Conservation (phyloP, 352 stramenopile species). For the Pythium utonaiense region DNA sequence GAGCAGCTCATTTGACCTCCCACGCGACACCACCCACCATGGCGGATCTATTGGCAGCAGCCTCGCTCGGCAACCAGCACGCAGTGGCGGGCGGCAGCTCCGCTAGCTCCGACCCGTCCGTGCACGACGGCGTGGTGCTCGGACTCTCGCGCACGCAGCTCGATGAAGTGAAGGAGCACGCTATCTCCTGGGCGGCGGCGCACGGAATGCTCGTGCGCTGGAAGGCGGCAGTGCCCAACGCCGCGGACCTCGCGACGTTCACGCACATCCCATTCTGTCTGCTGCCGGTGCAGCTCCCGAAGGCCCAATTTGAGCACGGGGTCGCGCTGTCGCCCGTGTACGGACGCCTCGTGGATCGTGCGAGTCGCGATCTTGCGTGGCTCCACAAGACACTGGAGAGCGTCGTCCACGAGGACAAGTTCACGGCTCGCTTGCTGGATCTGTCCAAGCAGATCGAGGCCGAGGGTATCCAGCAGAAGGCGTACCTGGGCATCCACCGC, state of each 20-base stretch:
- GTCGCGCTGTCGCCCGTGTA: constrained; percentile 70
- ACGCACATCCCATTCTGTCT: constrained; percentile 78
- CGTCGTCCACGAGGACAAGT: constrained; percentile 83
- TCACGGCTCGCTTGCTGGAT: constrained; percentile 76
- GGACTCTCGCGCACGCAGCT: constrained; percentile 41
- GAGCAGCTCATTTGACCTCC: not conserved
- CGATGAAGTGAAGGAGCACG: constrained; percentile 57
- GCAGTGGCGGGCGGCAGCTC: not conserved
- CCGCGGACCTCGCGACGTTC: constrained; percentile 40
- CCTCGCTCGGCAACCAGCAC: constrained; percentile 19
- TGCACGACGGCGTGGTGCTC: constrained; percentile 33
- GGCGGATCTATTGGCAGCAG: constrained; percentile 26
- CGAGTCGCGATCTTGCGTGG: constrained; percentile 79
- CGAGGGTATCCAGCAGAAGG: constrained; percentile 75
- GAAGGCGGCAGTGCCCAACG: constrained; percentile 31
- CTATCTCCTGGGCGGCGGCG: constrained; percentile 65
- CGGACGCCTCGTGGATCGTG: constrained; percentile 69
- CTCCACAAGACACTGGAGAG: constrained; percentile 65
- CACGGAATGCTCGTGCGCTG: constrained; percentile 72
- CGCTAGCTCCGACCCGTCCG: constrained; percentile 2
- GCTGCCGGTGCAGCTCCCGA: constrained; percentile 60
- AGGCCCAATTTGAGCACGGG: constrained; percentile 60
- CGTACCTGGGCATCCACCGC: constrained; percentile 87
- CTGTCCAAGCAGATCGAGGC: constrained; percentile 70
- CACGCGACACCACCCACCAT: constrained; percentile 4